A percentile compares a stretch with the other conserved stretches of the same genome.
Conservation (phyloP, 768 basidiomycete species). For the Clathrus columnatus region DNA sequence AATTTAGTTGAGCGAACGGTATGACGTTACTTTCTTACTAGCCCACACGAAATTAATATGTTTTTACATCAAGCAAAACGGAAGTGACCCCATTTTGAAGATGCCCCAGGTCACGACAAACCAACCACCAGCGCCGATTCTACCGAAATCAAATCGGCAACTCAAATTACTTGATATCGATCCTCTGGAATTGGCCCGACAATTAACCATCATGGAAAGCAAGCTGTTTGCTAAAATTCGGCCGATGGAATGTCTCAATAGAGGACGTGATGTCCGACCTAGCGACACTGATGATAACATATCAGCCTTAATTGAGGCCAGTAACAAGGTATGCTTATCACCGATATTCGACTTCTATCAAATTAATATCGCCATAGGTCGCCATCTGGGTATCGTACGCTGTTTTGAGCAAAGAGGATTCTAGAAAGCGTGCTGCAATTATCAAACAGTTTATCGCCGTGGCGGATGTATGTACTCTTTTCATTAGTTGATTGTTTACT, state of each 20-base stretch:
- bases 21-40: conserved; percentile 25
- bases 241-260: conserved; percentile 83
- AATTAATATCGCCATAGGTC: conserved; percentile 42
- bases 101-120: conserved; percentile 47
- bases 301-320: conserved; percentile 76
- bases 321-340: conserved; percentile 56
- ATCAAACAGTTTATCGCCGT: conserved; percentile 88
- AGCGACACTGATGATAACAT: conserved; percentile 73
- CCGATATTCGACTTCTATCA: neutral
- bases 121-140: conserved; percentile 66
- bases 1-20: conserved; percentile 74
- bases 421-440: conserved; percentile 66
- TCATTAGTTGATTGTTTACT: neutral
- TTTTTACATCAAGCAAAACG: conserved; percentile 28
- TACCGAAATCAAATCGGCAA: conserved; percentile 58
- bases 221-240: conserved; percentile 79
- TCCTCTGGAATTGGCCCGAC: conserved; percentile 82
- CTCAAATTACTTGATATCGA: conserved; percentile 82
- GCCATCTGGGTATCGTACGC: conserved; percentile 89
- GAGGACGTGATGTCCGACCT: conserved; percentile 65
- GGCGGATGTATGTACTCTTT: conserved; percentile 64
- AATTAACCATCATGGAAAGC: conserved; percentile 88
- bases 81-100: conserved; percentile 48
- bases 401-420: conserved; percentile 73
- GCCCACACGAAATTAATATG: conserved; percentile 7